Conservation (phyloP, 257 asterid genomes). For the Dorcoceras hygrometricum region DNA sequence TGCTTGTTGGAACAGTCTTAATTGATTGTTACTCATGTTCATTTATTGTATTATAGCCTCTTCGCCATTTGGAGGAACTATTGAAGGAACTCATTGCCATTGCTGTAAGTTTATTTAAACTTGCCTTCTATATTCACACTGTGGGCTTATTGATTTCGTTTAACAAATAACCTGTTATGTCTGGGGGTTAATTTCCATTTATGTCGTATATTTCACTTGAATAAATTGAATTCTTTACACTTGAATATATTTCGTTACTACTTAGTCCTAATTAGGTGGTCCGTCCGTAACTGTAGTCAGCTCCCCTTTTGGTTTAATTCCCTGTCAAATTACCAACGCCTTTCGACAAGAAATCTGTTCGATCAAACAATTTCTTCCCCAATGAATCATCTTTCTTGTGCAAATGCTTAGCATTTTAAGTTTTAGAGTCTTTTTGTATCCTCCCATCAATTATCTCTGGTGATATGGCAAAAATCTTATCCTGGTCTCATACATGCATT, state of each 20-base stretch:
- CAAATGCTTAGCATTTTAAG: not conserved
- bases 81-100: slow-evolving; percentile 74
- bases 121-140: not conserved
- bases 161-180: not conserved
- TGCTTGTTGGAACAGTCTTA: not conserved
- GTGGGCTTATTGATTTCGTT: too few species aligned
- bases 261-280: not conserved
- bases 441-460: slow-evolving; percentile 9
- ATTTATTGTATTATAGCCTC: slow-evolving; percentile 51
- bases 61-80: slow-evolving; percentile 90
- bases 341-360: not conserved
- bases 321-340: not conserved
- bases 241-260: not conserved
- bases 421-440: not conserved
- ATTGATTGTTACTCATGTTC: slow-evolving; percentile 7
- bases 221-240: not conserved
- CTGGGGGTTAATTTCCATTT: not conserved
- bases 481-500: slow-evolving; percentile 10
- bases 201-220: too few species aligned
- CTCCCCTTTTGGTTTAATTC: not conserved
- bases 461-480: slow-evolving; percentile 7
- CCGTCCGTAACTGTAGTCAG: not conserved
- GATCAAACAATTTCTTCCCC: not conserved
- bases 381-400: not conserved
- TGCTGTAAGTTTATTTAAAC: slow-evolving; percentile 52